Percentiles rank a stretch among this genome's conserved stretches.
These are phyloP conservation scores for Sindora glabra DNA, from an alignment of 306 rosid genomes.

Conservation along the genomic window DNA sequence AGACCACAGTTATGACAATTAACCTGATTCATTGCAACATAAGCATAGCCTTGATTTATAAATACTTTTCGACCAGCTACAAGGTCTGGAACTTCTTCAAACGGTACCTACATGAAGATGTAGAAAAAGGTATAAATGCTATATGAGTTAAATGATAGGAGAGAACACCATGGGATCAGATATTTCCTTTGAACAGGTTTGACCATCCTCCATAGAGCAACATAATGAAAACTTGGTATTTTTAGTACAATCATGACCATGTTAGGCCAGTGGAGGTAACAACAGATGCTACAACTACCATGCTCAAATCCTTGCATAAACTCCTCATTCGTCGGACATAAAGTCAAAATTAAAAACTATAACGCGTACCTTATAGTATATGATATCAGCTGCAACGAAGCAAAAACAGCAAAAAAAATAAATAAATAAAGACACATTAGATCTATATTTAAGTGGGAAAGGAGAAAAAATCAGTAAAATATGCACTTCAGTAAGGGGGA, in stretches of 20 bases:
- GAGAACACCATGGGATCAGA: background rate
- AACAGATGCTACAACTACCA: background rate
- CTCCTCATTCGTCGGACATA: background rate
- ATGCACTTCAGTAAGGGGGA: conserved; percentile 4
- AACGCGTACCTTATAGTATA: conserved; percentile 64
- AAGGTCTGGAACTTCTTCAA: conserved; percentile 95
- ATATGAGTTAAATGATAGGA: conserved; percentile 5
- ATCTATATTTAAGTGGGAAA: background rate
- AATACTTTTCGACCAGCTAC: conserved; percentile 79
- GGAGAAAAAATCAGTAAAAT: background rate
- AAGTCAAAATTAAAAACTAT: background rate
- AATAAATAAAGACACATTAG: conserved; percentile 21
- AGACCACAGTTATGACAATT: conserved; percentile 11
- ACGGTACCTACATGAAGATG: conserved; percentile 63
- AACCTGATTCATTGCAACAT: conserved; percentile 85
- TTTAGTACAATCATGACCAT: background rate
- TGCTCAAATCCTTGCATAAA: background rate
- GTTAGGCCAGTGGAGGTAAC: background rate
- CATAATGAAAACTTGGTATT: conserved; percentile 6
- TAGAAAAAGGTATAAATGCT: background rate
- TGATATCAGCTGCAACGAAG: conserved; percentile 51
- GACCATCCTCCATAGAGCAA: too few relatives aligned
- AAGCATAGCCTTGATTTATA: conserved; percentile 74
- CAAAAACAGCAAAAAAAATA: background rate
- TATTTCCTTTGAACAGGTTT: too few relatives aligned